phyloP scores from a whole-genome alignment of 805 yeast genomes.

The Isabelozyma heimii region DNA sequence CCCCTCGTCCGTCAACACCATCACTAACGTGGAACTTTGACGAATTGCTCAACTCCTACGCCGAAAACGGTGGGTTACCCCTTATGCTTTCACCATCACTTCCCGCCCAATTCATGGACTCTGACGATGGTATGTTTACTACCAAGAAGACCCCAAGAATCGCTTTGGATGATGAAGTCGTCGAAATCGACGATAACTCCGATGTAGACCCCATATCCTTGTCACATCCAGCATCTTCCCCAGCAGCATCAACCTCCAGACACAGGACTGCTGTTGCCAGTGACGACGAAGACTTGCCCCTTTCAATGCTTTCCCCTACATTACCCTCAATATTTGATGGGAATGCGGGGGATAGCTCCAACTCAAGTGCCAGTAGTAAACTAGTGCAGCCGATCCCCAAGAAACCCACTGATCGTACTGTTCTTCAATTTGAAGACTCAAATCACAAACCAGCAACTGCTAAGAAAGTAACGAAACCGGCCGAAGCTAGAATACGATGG shows the following conservation, averaged over 20 bases:
- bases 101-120: conserved; percentile 14
- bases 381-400: conserved; percentile 14
- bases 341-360: neutral
- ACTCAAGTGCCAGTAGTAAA: neutral
- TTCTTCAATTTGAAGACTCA: neutral
- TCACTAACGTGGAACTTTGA: conserved; percentile 34
- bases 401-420: conserved; percentile 6
- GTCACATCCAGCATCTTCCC: neutral
- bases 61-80: conserved; percentile 32
- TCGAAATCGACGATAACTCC: neutral
- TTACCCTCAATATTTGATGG: conserved; percentile 23
- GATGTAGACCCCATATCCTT: neutral
- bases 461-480: neutral
- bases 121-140: neutral
- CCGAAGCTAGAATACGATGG: conserved; percentile 15
- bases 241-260: neutral
- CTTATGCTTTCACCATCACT: conserved; percentile 39
- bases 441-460: neutral
- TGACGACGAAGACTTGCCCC: conserved; percentile 25
- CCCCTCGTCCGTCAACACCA: neutral
- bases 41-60: conserved; percentile 33
- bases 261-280: neutral
- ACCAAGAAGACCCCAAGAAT: neutral
- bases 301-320: conserved; percentile 32
- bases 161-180: neutral